Evolutionary conservation across 2,329 filamentous ascomycete species (phyloP).

Genomic region (Ceratocystis alfenasii): DNA sequence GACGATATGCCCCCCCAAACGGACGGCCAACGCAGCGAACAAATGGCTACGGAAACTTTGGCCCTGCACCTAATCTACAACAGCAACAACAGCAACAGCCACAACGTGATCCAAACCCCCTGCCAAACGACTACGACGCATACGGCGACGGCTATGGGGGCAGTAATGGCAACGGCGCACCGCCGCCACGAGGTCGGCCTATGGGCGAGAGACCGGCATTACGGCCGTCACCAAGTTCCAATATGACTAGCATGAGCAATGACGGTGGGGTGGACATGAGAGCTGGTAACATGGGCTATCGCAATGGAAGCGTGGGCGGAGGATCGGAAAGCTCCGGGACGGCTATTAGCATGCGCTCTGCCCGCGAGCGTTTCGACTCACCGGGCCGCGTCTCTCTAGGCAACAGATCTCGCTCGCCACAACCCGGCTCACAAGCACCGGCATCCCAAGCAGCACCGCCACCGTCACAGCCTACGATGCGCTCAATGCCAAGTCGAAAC

Average conservation of each 20-base stretch:
- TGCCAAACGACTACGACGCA: slow-evolving; percentile 39
- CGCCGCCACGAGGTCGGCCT: slow-evolving; percentile 19
- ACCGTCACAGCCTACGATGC: slow-evolving; percentile 18
- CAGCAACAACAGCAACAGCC: neutral
- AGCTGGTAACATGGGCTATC: slow-evolving; percentile 10
- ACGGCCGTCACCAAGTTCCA: neutral
- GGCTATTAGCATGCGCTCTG: slow-evolving; percentile 18
- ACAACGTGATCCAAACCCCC: slow-evolving; percentile 9
- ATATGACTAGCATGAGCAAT: neutral
- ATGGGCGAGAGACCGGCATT: slow-evolving; percentile 16
- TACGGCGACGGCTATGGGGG: slow-evolving; percentile 37
- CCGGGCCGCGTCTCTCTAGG: slow-evolving; percentile 15
- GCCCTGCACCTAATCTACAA: slow-evolving; percentile 23
- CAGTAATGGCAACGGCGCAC: slow-evolving; percentile 26
- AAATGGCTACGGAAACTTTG: slow-evolving; percentile 36
- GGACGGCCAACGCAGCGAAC: slow-evolving; percentile 24
- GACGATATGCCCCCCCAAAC: slow-evolving; percentile 16
- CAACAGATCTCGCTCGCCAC: slow-evolving; percentile 19
- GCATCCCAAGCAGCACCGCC: neutral
- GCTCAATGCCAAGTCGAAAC: slow-evolving; percentile 30
- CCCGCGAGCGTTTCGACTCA: slow-evolving; percentile 19
- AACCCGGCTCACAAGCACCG: slow-evolving; percentile 11
- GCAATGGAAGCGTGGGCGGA: slow-evolving; percentile 18
- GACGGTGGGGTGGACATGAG: slow-evolving; percentile 17
- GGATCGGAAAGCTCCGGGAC: slow-evolving; percentile 18